Evolutionary conservation across 441 rosid genomes (phyloP), one percentile per base, ranked within the genome.

Genomic region (Erodium trifolium): DNA sequence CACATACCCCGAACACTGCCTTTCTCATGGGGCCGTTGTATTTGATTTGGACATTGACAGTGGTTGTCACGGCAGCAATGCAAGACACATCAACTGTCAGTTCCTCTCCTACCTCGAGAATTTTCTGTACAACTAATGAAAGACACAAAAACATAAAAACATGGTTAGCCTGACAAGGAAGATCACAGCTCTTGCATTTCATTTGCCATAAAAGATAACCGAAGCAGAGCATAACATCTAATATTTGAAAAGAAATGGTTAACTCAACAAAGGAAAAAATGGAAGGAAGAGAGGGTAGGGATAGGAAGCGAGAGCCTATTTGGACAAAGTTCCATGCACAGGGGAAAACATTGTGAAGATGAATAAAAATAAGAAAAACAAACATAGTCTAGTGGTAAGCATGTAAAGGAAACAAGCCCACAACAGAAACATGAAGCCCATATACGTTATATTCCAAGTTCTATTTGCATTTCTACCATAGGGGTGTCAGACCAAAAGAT

Each of bases 71-170:
- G 35, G 94, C 98, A 0, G 82, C 95, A 74, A 94, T 85, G 85
- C 99, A 88, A 70, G 91, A 82, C 11, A 92, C 83, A 11, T 94
- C 98, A 60, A 88, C 97, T 60, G 89, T 78, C 72, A 94, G 79
- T 67, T 84, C 86, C 82, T 94, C 99, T 57, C 91, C 97, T 16
- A 86, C 92, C 85, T 94, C 99, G 9, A 94, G 95, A 74, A 81
- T 87, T 82, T 92, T 94, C 88, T 94, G 98, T 72, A 89, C 86
- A 80, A 90, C 99, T 94, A 73, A 73, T 75, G 76, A 72, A 82
- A 45, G 68, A 31, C 9, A 31, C 9, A 51, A 76, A 45, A 7
- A 17, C 3, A 57, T 18, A 9, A 55, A 55, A 23, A 27, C 11
- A 16, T 1, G 11, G 12, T 57, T 57, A 57, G 63, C 63, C 63